Evolutionary conservation across 768 basidiomycete species (phyloP).

Genomic region (Lyophyllum shimeji): DNA sequence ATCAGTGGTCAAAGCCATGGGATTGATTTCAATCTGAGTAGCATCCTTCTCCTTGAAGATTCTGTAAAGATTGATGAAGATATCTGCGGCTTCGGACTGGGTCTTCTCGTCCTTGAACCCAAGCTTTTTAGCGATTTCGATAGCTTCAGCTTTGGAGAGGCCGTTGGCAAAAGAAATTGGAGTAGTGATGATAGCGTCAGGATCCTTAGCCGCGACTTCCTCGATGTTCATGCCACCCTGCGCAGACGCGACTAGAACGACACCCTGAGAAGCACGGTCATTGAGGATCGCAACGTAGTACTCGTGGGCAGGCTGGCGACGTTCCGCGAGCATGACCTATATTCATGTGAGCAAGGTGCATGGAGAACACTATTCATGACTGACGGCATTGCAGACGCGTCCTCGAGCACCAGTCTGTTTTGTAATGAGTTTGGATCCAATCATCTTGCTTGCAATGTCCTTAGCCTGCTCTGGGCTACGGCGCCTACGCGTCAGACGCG

Average conservation of each 20-base stretch:
- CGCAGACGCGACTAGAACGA: slow-evolving; percentile 89
- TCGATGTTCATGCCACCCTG: slow-evolving; percentile 99
- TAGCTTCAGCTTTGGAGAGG: slow-evolving; percentile 67
- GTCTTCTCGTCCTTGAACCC: slow-evolving; percentile 77
- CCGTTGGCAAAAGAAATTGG: slow-evolving; percentile 86
- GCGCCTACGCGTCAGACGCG: not conserved
- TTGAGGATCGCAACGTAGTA: slow-evolving; percentile 98
- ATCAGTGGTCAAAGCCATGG: slow-evolving; percentile 88
- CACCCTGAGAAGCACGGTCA: slow-evolving; percentile 85
- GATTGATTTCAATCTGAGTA: slow-evolving; percentile 99
- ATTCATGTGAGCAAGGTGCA: slow-evolving; percentile 1
- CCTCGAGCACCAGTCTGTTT: slow-evolving; percentile 96
- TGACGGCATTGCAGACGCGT: slow-evolving; percentile 90
- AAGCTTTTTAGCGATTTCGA: slow-evolving; percentile 82
- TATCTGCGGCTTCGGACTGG: slow-evolving; percentile 85
- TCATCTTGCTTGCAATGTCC: slow-evolving; percentile 88
- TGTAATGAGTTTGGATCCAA: slow-evolving; percentile 93
- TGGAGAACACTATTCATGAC: slow-evolving; percentile 25
- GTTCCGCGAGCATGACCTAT: slow-evolving; percentile 97
- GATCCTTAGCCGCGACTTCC: slow-evolving; percentile 96
- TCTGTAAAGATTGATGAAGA: slow-evolving; percentile 91
- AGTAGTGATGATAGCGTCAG: slow-evolving; percentile 91
- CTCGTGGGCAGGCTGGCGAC: slow-evolving; percentile 90
- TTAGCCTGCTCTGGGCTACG: slow-evolving; percentile 82
- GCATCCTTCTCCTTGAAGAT: slow-evolving; percentile 99